Evolutionary conservation across 2,329 filamentous ascomycete genomes (phyloP).

Genomic region (Blastomyces silverae): DNA sequence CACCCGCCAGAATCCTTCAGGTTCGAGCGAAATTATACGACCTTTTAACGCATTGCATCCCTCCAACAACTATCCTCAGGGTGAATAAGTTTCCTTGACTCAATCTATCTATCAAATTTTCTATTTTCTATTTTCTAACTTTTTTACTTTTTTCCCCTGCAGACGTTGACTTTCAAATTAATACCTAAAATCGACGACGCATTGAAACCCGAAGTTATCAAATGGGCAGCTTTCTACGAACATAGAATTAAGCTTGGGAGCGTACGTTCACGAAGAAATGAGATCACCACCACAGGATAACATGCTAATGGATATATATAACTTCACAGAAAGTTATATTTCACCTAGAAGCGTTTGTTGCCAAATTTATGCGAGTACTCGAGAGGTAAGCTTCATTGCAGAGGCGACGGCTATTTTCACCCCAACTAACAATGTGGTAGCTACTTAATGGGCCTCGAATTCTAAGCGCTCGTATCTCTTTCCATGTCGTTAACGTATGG

Average conservation of each 20-base stretch:
- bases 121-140: conserved; percentile 11
- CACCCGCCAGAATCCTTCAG: conserved; percentile 78
- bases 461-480: conserved; percentile 14
- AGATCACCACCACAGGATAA: neutral
- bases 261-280: conserved; percentile 33
- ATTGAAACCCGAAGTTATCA: conserved; percentile 84
- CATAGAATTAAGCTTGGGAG: conserved; percentile 84
- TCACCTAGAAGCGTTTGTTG: conserved; percentile 95
- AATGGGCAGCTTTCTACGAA: conserved; percentile 96
- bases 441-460: conserved; percentile 23
- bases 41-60: conserved; percentile 92
- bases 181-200: conserved; percentile 80
- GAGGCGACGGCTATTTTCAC: neutral
- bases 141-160: neutral
- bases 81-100: conserved; percentile 28
- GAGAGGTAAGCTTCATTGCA: conserved; percentile 65
- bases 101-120: neutral
- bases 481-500: conserved; percentile 2
- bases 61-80: conserved; percentile 87
- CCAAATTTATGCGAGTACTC: conserved; percentile 94
- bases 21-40: conserved; percentile 96
- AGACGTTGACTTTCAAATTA: conserved; percentile 86
- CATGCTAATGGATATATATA: conserved; percentile 2
- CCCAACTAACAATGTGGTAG: conserved; percentile 16
- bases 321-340: conserved; percentile 75